These are phyloP conservation scores for Moesziomyces antarcticus DNA, from an alignment of 1,284 basidiomycete genomes.

Conservation along the genomic window DNA sequence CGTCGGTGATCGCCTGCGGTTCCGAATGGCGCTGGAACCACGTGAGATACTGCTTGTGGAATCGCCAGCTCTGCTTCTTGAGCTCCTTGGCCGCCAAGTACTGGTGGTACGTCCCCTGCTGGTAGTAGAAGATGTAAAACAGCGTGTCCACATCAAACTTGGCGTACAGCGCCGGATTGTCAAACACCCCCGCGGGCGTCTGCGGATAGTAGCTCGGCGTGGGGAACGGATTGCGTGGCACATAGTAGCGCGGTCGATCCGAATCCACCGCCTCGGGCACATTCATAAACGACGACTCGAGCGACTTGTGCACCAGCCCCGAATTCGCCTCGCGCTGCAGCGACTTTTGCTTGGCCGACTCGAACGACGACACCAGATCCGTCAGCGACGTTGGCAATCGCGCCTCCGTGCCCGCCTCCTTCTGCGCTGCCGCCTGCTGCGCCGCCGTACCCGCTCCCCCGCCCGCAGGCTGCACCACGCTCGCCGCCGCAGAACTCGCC, in stretches of 20 bases:
- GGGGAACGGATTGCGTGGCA: slow-evolving; percentile 89
- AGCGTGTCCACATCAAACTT: slow-evolving; percentile 96
- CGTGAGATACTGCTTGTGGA: slow-evolving; percentile 98
- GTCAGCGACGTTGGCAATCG: slow-evolving; percentile 80
- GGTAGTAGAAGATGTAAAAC: slow-evolving; percentile 99
- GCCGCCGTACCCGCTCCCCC: slow-evolving; percentile 53
- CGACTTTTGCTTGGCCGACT: slow-evolving; percentile 91
- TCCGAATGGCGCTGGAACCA: slow-evolving; percentile 99
- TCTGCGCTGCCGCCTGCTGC: slow-evolving; percentile 51
- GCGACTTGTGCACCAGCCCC: slow-evolving; percentile 77
- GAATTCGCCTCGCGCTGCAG: slow-evolving; percentile 87
- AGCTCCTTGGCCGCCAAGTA: slow-evolving; percentile 96
- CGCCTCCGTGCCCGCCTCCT: slow-evolving; percentile 56
- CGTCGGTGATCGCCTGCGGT: slow-evolving; percentile 98
- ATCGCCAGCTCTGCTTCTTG: slow-evolving; percentile 98
- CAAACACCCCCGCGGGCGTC: slow-evolving; percentile 81
- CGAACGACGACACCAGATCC: slow-evolving; percentile 93
- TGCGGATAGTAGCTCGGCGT: slow-evolving; percentile 98
- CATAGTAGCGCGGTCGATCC: slow-evolving; percentile 80
- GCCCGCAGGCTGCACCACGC: slow-evolving; percentile 53
- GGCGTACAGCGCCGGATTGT: slow-evolving; percentile 85
- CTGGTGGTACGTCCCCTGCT: slow-evolving; percentile 97
- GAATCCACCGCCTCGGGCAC: slow-evolving; percentile 91
- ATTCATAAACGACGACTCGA: slow-evolving; percentile 87
- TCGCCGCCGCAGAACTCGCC: slow-evolving; percentile 70